phyloP scores from a whole-genome alignment of 306 rosid genomes.

The Leucaena leucocephala region DNA sequence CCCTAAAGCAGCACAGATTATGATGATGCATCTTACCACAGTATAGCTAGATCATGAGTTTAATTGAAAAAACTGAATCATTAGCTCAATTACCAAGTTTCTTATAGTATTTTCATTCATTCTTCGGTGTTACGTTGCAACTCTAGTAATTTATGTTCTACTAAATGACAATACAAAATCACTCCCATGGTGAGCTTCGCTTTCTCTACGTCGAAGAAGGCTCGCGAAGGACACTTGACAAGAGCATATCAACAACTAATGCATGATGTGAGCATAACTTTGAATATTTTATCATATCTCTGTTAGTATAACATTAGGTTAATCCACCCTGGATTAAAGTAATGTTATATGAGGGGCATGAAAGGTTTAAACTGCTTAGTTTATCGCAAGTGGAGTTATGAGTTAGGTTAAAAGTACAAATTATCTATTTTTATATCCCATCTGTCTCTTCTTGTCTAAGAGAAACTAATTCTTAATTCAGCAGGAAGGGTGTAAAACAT shows the following conservation, averaged over 20 bases:
- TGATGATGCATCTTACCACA: background rate
- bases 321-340: slow-evolving; percentile 14
- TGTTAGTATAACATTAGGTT: background rate
- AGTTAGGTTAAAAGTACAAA: slow-evolving; percentile 35
- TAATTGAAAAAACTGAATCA: background rate
- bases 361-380: slow-evolving; percentile 23
- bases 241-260: background rate
- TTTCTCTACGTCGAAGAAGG: background rate
- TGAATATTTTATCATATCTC: slow-evolving; percentile 7
- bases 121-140: too few species aligned
- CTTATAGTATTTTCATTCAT: background rate
- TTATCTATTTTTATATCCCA: background rate
- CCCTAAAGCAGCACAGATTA: background rate
- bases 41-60: background rate
- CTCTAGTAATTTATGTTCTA: background rate
- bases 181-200: background rate
- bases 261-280: background rate
- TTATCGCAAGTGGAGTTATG: slow-evolving; percentile 35
- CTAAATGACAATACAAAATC: background rate
- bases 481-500: slow-evolving; percentile 5
- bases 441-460: background rate
- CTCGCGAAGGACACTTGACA: background rate
- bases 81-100: background rate
- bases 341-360: slow-evolving; percentile 4
- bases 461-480: background rate